Evolutionary conservation across 805 yeast species (phyloP), one percentile per base, ranked within the genome.

Genomic region (Ogataea kodamae): DNA sequence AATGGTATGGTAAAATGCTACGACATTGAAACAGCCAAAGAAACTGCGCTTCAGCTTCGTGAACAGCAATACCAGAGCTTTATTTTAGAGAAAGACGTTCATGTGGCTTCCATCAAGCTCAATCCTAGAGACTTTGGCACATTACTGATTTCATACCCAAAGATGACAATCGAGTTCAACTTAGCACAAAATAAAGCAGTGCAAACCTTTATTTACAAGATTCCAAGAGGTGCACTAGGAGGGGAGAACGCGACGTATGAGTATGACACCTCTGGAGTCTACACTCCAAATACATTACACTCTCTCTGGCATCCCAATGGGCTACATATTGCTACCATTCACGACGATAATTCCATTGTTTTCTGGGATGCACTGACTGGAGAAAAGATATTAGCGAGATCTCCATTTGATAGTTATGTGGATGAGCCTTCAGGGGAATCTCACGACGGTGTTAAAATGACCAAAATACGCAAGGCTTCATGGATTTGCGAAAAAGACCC

Each of bases 241-340:
- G 88, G 85, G 10, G 80, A 76, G 27, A 66, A 65, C 21, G 50
- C 59, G 3, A 38, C 49, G 3, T 57, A 56, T 32, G 40, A 46
- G 11, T 59, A 57, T 31, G 48, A 48, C 16, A 13, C 41, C 1
- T 38, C 48, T 11, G 60, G 58, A 3, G 18, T 17, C 9, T 57
- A 58, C 37, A 40, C 46, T 23, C 65, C 66, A 3, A 42, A 37
- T 7, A 48, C 57, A 6, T 15, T 34, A 4, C 70, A 78, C 30
- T 79, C 95, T 0, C 65, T 75, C 20, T 92, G 85, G 75, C 97
- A 90, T 57, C 98, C 99, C 3, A 87, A 87, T 52, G 96, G 97
- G 0, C 70, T 88, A 27, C 95, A 89, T 53, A 62, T 86, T 3
- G 70, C 84, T 13, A 80, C 96, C 0, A 71, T 77, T 2, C 94